Evolutionary conservation across 768 basidiomycete species (phyloP).

Genomic region (Xanthoconium purpureum): DNA sequence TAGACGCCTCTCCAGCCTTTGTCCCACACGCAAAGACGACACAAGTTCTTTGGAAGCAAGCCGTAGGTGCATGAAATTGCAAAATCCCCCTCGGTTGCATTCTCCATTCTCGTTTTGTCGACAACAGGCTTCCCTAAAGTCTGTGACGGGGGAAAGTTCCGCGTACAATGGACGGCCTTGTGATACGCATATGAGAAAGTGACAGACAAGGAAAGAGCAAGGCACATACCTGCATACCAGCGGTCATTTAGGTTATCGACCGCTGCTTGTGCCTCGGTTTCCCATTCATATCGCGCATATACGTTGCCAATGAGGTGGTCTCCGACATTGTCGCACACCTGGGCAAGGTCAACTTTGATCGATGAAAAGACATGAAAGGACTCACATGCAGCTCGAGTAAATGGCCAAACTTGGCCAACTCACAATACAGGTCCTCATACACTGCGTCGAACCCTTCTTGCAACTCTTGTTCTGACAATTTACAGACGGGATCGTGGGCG

Average conservation of each 20-base stretch:
- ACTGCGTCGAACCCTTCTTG: slow-evolving; percentile 92
- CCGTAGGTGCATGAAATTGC: slow-evolving; percentile 98
- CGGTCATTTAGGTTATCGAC: slow-evolving; percentile 92
- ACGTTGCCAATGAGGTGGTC: slow-evolving; percentile 98
- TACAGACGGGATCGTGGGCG: slow-evolving; percentile 87
- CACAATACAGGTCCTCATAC: slow-evolving; percentile 95
- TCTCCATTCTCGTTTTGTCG: slow-evolving; percentile 98
- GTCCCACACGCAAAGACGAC: slow-evolving; percentile 72
- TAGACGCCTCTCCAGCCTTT: slow-evolving; percentile 76
- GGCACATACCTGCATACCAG: slow-evolving; percentile 87
- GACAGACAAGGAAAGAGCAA: background rate
- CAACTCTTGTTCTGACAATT: slow-evolving; percentile 80
- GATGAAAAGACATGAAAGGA: slow-evolving; percentile 6
- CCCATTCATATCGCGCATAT: slow-evolving; percentile 98
- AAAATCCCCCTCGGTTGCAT: slow-evolving; percentile 97
- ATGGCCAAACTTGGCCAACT: slow-evolving; percentile 92
- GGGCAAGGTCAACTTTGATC: background rate
- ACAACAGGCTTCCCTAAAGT: slow-evolving; percentile 98
- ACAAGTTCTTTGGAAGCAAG: slow-evolving; percentile 84
- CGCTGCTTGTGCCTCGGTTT: slow-evolving; percentile 92
- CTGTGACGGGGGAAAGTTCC: slow-evolving; percentile 97
- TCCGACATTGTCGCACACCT: slow-evolving; percentile 99
- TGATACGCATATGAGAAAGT: slow-evolving; percentile 1
- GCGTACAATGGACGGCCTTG: slow-evolving; percentile 90
- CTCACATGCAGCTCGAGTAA: slow-evolving; percentile 90